These are phyloP conservation scores for Nannochloropsis gaditana DNA, from an alignment of 108 stramenopile species.

Conservation along the genomic window DNA sequence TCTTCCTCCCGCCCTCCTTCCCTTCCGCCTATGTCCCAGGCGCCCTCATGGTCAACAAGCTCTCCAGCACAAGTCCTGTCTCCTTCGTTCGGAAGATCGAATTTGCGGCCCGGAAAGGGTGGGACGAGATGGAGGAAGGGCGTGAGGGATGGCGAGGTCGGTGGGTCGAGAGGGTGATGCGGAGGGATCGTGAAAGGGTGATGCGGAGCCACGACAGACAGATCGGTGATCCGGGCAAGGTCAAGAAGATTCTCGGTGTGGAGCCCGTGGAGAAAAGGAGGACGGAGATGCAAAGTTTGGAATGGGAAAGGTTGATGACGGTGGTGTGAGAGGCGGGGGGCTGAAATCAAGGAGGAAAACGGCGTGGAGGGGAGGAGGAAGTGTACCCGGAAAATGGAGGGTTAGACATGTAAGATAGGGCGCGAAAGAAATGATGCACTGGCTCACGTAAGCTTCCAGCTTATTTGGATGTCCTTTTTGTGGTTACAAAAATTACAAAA, in stretches of 20 bases:
- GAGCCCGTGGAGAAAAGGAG: background rate
- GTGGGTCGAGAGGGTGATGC: background rate
- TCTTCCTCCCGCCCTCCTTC: background rate
- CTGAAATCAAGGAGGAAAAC: background rate
- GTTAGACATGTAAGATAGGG: background rate
- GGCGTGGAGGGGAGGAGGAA: background rate
- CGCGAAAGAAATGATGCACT: background rate
- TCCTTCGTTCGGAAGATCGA: background rate
- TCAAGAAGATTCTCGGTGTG: background rate
- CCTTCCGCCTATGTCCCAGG: background rate
- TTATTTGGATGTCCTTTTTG: background rate
- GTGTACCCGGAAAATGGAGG: background rate
- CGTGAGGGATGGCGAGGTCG: background rate
- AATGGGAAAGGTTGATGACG: background rate
- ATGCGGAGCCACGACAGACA: too few relatives aligned
- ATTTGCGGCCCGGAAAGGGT: background rate
- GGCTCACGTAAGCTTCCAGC: background rate
- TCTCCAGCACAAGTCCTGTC: background rate
- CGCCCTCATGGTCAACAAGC: background rate
- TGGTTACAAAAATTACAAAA: background rate
- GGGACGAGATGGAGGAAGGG: background rate
- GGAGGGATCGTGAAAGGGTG: background rate
- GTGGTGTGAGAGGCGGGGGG: background rate
- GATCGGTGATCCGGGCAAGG: conserved; percentile 3
- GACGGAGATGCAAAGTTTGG: background rate